These are phyloP conservation scores for Aureobasidium sp. DNA, from an alignment of 2,329 filamentous ascomycete species.

Conservation along the genomic window DNA sequence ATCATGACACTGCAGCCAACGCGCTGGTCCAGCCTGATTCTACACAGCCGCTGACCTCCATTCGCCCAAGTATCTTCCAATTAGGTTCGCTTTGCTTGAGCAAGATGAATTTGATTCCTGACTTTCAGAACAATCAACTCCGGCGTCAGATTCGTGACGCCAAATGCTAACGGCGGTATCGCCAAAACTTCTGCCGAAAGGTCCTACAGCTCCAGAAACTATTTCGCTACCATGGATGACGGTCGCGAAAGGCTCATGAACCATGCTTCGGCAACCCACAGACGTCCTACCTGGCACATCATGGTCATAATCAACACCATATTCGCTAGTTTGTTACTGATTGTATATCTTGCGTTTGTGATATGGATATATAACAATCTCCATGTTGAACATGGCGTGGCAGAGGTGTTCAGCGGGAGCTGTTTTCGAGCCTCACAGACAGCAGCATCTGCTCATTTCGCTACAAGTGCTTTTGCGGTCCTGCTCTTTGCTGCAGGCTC, in stretches of 20 bases:
- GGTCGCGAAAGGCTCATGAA: background rate
- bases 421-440: background rate
- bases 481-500: background rate
- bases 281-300: background rate
- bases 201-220: background rate
- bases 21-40: background rate
- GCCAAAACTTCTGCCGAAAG: background rate
- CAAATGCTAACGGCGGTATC: background rate
- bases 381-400: background rate
- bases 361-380: background rate
- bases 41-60: background rate
- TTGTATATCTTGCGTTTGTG: background rate
- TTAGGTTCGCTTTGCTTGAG: background rate
- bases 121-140: background rate
- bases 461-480: background rate
- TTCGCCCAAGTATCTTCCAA: background rate
- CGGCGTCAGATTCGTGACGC: background rate
- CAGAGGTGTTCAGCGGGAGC: background rate
- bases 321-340: background rate
- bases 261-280: background rate
- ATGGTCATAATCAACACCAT: background rate
- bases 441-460: background rate
- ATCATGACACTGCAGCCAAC: background rate
- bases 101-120: background rate
- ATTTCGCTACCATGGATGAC: background rate